Evolutionary conservation across 192 early-diverging fungal species (phyloP).

Genomic region (Backusella circina): DNA sequence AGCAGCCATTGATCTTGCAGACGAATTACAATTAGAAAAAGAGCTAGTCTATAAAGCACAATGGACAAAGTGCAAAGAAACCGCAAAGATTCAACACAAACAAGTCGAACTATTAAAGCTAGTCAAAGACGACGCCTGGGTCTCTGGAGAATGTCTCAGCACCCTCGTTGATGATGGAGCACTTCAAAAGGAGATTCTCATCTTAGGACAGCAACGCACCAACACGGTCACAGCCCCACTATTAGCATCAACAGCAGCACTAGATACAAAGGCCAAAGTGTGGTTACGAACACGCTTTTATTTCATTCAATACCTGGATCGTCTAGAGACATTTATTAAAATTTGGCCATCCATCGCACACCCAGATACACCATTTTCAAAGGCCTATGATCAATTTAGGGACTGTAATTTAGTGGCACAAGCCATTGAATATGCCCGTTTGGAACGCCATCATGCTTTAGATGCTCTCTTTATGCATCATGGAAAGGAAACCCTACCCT

Average conservation of each 20-base stretch:
- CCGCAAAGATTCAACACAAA: constrained; percentile 29
- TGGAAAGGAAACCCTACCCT: constrained; percentile 52
- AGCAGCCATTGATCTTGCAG: constrained; percentile 54
- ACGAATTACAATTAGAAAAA: constrained; percentile 44
- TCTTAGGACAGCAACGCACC: constrained; percentile 41
- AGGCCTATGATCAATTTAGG: constrained; percentile 52
- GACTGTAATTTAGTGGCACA: constrained; percentile 57
- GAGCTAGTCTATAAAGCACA: constrained; percentile 62
- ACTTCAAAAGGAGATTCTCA: constrained; percentile 39
- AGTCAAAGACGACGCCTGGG: constrained; percentile 60
- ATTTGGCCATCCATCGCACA: constrained; percentile 32
- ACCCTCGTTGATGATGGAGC: constrained; percentile 28
- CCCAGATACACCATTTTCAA: constrained; percentile 29
- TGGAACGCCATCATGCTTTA: constrained; percentile 54
- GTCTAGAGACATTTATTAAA: constrained; percentile 57
- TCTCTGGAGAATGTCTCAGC: constrained; percentile 48
- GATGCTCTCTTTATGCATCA: constrained; percentile 61
- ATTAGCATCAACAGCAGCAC: neutral
- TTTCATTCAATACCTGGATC: constrained; percentile 58
- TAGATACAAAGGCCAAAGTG: constrained; percentile 29
- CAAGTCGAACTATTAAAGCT: constrained; percentile 40
- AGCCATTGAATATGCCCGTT: constrained; percentile 54
- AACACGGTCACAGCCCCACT: constrained; percentile 29
- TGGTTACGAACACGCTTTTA: constrained; percentile 50
- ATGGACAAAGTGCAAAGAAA: constrained; percentile 39